Evolutionary conservation across 2,329 filamentous ascomycete species (phyloP), one percentile per base, ranked within the genome.

Genomic region (Metarhizium anisopliae): DNA sequence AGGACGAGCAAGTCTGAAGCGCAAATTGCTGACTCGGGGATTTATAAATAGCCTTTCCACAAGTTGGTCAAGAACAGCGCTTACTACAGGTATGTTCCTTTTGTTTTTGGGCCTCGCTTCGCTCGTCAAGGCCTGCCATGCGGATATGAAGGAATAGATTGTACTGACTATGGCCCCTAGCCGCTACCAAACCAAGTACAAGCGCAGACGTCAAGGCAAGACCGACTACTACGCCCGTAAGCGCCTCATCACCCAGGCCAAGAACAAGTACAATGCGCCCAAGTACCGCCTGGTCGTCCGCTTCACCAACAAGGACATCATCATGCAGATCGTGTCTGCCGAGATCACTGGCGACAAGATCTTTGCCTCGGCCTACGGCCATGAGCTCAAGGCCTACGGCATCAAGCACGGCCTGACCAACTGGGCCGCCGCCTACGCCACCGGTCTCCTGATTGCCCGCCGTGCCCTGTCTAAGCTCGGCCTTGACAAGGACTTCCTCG

Each of bases 241-340:
- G 90, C 89, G 94, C 74, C 85, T 99, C 78, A 94, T 97, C 84
- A 92, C 90, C 82, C 94, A 99, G 85, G 94, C 94, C 81, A 99
- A 97, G 90, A 99, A 99, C 90, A 99, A 99, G 89, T 99, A 97
- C 89, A 95, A 95, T 81, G 89, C 94, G 63, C 94, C 94, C 79
- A 99, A 99, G 86, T 97, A 99, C 88, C 90, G 94, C 74, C 88
- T 99, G 73, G 94, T 99, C 66, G 90, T 99, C 75, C 94, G 94
- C 77, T 96, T 95, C 88, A 95, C 90, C 84, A 95, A 97, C 88
- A 90, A 91, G 79, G 93, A 99, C 84, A 95, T 97, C 82, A 89
- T 97, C 81, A 86, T 85, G 80, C 94, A 99, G 83, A 94, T 99
- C 75, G 85, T 99, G 75, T 88, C 84, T 74, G 95, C 94, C 59